Evolutionary conservation across 176 grass and related monocot genomes (phyloP), one percentile per base, ranked within the genome.

Genomic region (Carex parvula): DNA sequence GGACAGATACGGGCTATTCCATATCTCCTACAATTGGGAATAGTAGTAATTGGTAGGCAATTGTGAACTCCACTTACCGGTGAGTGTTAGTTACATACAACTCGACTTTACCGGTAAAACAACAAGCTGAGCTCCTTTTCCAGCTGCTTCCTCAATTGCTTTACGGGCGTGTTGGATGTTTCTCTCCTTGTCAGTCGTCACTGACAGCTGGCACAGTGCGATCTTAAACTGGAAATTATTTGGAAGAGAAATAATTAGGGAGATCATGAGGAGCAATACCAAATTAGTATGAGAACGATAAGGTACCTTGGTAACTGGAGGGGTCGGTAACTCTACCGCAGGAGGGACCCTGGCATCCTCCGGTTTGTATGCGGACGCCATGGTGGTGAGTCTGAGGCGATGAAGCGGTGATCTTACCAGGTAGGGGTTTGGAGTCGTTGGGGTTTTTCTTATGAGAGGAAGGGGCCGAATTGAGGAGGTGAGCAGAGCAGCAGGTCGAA

Each of bases 1-100:
- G 87, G 94, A 84, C 79, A 93, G 93, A 72, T 99, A 99, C 8
- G 97, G 97, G 62, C 90, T 86, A 39, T 99, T 99, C 97, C 93
- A 99, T 83, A 99, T 90, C 85, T 99, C 97, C 97, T 99, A 92
- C 59, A 83, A 53, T 69, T 70, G 50, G 39, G 14, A 86, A 37
- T 52, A 82, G 62, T 46, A 41, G 13, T 30, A 8, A 6, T 60
- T 52, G 16, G 84, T 68, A 53, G 77, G 58, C 18, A 42, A 85
- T 85, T 70, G 39, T 29, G 73, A 63, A 41, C 39, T 74, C 17
- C 54, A 53, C 41, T n/a, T 59, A 24, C 12, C 15, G 18, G 14
- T 66, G 18, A 73, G 75, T 5, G 10, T 17, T 9, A 58, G 52
- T 61, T 17, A 59, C 52, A 3, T 12, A 77, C 9, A 13, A 64